Percentiles rank a stretch among this genome's conserved stretches.
Evolutionary conservation across 1,139 yeast genomes (phyloP).

Genomic region (Suhomyces anneliseae): DNA sequence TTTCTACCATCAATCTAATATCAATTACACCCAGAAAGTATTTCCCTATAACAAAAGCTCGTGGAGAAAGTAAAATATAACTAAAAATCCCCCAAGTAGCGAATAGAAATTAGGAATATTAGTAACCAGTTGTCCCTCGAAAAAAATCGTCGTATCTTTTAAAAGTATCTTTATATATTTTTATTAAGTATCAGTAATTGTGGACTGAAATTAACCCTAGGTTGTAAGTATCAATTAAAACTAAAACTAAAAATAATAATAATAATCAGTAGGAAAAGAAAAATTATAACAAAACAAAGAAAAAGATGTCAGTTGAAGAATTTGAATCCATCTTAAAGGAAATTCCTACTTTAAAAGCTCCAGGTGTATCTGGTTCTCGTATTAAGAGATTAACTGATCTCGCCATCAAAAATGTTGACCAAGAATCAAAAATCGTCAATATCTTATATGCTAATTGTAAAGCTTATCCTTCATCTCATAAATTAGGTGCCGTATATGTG

Average conservation of each 20-base stretch:
- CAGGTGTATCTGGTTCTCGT: constrained; percentile 95
- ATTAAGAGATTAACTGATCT: constrained; percentile 80
- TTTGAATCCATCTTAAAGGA: constrained; percentile 74
- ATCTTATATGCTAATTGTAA: constrained; percentile 68
- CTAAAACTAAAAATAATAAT: background rate
- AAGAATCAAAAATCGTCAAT: constrained; percentile 60
- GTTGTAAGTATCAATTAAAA: constrained; percentile 2
- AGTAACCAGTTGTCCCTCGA: background rate
- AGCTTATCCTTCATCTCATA: constrained; percentile 75
- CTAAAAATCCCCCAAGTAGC: background rate
- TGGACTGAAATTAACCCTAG: constrained; percentile 2
- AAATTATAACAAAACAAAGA: background rate
- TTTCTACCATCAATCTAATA: background rate
- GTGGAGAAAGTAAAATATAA: background rate
- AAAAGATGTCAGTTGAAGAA: constrained; percentile 48
- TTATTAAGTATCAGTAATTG: constrained; percentile 3
- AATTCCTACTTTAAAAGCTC: constrained; percentile 73
- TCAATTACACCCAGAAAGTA: background rate
- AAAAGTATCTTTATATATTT: constrained; percentile 9
- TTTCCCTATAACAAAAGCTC: background rate
- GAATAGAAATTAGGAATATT: background rate
- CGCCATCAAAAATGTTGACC: constrained; percentile 67
- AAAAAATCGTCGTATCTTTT: background rate
- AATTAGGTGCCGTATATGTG: constrained; percentile 86
- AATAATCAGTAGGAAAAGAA: background rate